These are phyloP conservation scores for Dactylonectria macrodidyma DNA, from an alignment of 2,329 filamentous ascomycete genomes.

Conservation along the genomic window DNA sequence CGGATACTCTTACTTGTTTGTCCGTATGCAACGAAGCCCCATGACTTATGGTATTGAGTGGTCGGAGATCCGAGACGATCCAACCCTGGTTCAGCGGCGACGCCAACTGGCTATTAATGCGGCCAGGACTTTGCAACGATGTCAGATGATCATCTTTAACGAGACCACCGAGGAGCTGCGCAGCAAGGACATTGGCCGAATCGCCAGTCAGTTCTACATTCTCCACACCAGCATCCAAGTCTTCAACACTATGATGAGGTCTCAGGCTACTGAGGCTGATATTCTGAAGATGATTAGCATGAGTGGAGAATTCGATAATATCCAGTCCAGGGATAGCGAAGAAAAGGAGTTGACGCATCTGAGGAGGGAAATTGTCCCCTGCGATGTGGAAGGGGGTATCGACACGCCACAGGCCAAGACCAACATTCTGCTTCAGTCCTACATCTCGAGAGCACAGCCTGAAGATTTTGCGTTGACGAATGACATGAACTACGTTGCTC, in stretches of 20 bases:
- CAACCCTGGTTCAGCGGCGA: conserved; percentile 86
- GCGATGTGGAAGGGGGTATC: conserved; percentile 81
- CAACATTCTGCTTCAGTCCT: conserved; percentile 93
- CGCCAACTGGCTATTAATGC: conserved; percentile 91
- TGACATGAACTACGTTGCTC: conserved; percentile 94
- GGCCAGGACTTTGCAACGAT: conserved; percentile 87
- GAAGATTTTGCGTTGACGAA: conserved; percentile 96
- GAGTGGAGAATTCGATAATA: conserved; percentile 98
- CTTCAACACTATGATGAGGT: conserved; percentile 95
- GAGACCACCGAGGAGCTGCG: conserved; percentile 93
- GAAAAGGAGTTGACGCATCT: conserved; percentile 87
- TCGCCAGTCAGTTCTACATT: conserved; percentile 98
- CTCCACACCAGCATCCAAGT: conserved; percentile 94
- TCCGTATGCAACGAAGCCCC: conserved; percentile 94
- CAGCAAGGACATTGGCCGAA: conserved; percentile 94
- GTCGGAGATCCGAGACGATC: conserved; percentile 90
- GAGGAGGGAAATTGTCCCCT: conserved; percentile 79
- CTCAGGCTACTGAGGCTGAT: conserved; percentile 89
- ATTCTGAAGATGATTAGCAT: conserved; percentile 96
- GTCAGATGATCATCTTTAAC: conserved; percentile 99
- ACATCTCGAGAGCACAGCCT: conserved; percentile 88
- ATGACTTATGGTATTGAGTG: conserved; percentile 96
- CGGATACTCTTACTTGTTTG: conserved; percentile 97
- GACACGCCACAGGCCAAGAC: conserved; percentile 89
- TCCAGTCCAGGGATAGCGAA: conserved; percentile 92